Evolutionary conservation across 345 rosid genomes (phyloP).

Genomic region (Sonneratia caseolaris): DNA sequence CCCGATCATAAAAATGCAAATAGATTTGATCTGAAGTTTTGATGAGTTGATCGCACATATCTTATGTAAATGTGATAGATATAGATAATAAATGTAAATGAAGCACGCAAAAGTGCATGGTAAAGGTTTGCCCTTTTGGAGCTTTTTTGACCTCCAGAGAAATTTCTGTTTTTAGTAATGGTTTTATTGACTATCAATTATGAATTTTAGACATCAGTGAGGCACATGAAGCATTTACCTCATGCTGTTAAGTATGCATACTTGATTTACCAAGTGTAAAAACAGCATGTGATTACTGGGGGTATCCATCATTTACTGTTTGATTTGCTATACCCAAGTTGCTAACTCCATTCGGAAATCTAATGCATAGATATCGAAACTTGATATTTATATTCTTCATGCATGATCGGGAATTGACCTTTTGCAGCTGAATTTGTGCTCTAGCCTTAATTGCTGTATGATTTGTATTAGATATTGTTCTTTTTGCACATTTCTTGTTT

Average conservation of each 20-base stretch:
- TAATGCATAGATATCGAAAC: neutral
- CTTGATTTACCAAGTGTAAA: neutral
- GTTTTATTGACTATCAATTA: neutral
- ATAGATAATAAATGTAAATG: neutral
- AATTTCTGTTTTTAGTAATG: neutral
- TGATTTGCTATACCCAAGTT: neutral
- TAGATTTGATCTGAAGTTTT: neutral
- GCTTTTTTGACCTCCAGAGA: neutral
- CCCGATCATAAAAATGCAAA: neutral
- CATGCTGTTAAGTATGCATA: neutral
- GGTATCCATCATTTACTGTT: neutral
- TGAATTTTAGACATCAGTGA: neutral
- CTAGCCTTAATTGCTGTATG: too few relatives aligned
- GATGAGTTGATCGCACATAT: neutral
- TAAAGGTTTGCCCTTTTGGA: neutral
- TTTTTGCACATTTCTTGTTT: conserved; percentile 6
- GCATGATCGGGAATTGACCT: neutral
- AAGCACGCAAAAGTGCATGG: neutral
- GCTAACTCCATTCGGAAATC: neutral
- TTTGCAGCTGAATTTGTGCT: neutral
- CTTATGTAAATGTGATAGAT: neutral
- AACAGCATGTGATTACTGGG: neutral
- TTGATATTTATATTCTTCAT: neutral
- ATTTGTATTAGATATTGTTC: neutral
- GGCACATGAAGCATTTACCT: neutral